phyloP scores from a whole-genome alignment of 2,329 filamentous ascomycete genomes.

The Cyphellophora europaea region DNA sequence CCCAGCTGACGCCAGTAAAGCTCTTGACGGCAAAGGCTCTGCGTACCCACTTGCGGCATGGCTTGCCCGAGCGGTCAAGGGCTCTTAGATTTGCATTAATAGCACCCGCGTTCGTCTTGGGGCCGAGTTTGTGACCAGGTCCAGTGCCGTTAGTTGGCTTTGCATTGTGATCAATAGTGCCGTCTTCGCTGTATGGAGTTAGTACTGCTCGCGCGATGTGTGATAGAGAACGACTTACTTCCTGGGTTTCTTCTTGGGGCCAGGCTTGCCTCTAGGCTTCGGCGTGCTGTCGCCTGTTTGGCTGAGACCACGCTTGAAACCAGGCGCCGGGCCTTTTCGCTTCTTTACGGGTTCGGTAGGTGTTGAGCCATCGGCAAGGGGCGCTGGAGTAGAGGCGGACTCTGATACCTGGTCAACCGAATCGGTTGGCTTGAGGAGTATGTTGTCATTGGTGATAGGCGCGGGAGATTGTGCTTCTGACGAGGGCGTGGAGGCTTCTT shows the following conservation, averaged over 20 bases:
- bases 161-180: slow-evolving; percentile 32
- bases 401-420: slow-evolving; percentile 27
- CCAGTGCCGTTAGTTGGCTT: slow-evolving; percentile 40
- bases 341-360: slow-evolving; percentile 52
- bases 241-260: slow-evolving; percentile 91
- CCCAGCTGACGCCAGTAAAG: slow-evolving; percentile 82
- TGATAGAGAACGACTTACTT: slow-evolving; percentile 55
- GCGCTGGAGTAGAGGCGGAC: slow-evolving; percentile 27
- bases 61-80: slow-evolving; percentile 82
- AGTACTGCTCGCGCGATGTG: slow-evolving; percentile 6
- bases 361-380: slow-evolving; percentile 35
- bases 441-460: slow-evolving; percentile 21
- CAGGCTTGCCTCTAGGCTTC: slow-evolving; percentile 77
- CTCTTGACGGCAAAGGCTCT: slow-evolving; percentile 78
- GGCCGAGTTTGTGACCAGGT: slow-evolving; percentile 67
- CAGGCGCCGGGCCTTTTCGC: slow-evolving; percentile 63
- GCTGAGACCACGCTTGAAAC: slow-evolving; percentile 47
- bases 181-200: slow-evolving; percentile 36
- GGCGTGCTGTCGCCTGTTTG: slow-evolving; percentile 48
- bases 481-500: slow-evolving; percentile 26
- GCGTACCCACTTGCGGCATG: slow-evolving; percentile 84
- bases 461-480: slow-evolving; percentile 26
- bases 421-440: slow-evolving; percentile 31
- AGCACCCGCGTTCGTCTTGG: slow-evolving; percentile 91
- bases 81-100: slow-evolving; percentile 95